phyloP scores from a whole-genome alignment of 805 yeast genomes.

The Hanseniaspora clermontiae region DNA sequence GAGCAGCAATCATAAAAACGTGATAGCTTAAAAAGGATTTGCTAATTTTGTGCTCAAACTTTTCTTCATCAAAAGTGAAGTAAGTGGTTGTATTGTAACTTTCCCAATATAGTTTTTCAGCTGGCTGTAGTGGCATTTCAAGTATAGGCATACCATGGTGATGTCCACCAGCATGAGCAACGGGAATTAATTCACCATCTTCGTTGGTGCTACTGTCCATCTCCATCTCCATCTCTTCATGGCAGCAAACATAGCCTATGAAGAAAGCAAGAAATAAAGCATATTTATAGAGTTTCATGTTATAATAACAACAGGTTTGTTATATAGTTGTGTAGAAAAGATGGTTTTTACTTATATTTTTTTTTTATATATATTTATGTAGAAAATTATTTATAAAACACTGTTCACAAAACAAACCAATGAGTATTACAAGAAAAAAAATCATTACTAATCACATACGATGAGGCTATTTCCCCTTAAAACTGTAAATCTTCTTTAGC shows the following conservation, averaged over 20 bases:
- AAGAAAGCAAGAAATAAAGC: not conserved
- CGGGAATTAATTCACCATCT: slow-evolving; percentile 25
- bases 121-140: slow-evolving; percentile 47
- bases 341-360: not conserved
- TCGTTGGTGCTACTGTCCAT: slow-evolving; percentile 17
- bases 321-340: too few relatives aligned
- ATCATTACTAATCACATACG: too few relatives aligned
- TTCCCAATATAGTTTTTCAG: slow-evolving; percentile 68
- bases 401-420: too few relatives aligned
- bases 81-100: slow-evolving; percentile 65
- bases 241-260: not conserved
- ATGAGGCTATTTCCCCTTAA: too few relatives aligned
- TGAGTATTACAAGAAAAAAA: too few relatives aligned
- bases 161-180: slow-evolving; percentile 37
- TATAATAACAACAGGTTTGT: too few relatives aligned
- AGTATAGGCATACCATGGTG: slow-evolving; percentile 68
- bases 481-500: too few relatives aligned
- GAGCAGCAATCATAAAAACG: slow-evolving; percentile 31
- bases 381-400: too few relatives aligned
- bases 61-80: slow-evolving; percentile 31
- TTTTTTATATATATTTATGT: too few relatives aligned
- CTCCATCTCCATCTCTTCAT: slow-evolving; percentile 15
- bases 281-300: not conserved
- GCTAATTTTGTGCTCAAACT: slow-evolving; percentile 32
- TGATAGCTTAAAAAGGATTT: slow-evolving; percentile 46